These are phyloP conservation scores for Mycocentrospora acerina DNA, from an alignment of 2,329 filamentous ascomycete species.

Conservation along the genomic window DNA sequence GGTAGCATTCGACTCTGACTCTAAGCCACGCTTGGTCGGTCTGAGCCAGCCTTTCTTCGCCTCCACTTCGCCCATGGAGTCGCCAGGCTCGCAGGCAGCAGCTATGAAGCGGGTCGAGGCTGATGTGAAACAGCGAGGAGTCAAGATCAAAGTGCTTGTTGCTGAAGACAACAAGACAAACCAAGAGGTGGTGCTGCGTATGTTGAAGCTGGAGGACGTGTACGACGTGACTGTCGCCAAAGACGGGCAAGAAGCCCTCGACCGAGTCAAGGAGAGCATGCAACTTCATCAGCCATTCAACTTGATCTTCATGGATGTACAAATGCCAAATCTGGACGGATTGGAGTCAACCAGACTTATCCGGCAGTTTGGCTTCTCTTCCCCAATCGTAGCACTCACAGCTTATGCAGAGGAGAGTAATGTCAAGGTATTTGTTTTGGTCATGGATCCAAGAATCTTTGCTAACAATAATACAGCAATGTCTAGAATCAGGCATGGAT, in stretches of 20 bases:
- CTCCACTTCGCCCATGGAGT: constrained; percentile 49
- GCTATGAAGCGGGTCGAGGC: constrained; percentile 67
- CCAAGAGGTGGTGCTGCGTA: constrained; percentile 55
- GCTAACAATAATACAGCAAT: constrained; percentile 40
- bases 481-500: constrained; percentile 86
- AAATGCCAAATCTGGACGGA: constrained; percentile 91
- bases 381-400: constrained; percentile 86
- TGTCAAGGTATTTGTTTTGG: constrained; percentile 62
- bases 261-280: constrained; percentile 82
- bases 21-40: constrained; percentile 77
- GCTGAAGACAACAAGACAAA: constrained; percentile 71
- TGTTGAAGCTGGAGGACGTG: constrained; percentile 75
- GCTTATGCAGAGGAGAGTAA: constrained; percentile 91
- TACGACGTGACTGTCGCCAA: constrained; percentile 87
- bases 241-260: constrained; percentile 74
- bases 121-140: constrained; percentile 55
- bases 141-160: constrained; percentile 77
- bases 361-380: constrained; percentile 79
- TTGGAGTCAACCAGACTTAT: constrained; percentile 84
- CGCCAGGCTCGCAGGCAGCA: constrained; percentile 62
- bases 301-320: constrained; percentile 93
- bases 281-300: constrained; percentile 72
- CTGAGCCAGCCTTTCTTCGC: constrained; percentile 81
- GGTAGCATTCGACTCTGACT: constrained; percentile 57
- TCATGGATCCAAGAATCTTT: background rate